phyloP scores from a whole-genome alignment of 495 filamentous ascomycete species.

The Arthonia radiata region DNA sequence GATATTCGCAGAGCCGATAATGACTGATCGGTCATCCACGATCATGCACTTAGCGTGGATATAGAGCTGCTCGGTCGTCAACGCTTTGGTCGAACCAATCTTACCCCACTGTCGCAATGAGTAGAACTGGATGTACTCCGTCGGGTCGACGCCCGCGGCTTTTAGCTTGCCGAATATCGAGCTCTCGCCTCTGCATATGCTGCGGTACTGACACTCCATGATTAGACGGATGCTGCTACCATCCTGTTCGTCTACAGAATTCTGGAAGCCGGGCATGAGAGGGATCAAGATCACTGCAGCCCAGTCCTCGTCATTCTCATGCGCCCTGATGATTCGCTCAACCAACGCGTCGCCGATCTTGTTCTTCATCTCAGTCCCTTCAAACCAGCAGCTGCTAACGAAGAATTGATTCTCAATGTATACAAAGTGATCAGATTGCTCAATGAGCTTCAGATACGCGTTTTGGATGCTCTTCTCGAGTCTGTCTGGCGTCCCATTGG shows the following conservation, averaged over 20 bases:
- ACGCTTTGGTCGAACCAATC: conserved; percentile 53
- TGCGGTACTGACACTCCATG: conserved; percentile 93
- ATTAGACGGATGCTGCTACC: conserved; percentile 87
- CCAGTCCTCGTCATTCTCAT: conserved; percentile 72
- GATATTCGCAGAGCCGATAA: conserved; percentile 97
- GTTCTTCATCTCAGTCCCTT: conserved; percentile 73
- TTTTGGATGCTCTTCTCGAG: conserved; percentile 88
- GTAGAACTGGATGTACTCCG: conserved; percentile 93
- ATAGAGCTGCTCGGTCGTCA: conserved; percentile 92
- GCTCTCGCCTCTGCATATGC: conserved; percentile 80
- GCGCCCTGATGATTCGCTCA: conserved; percentile 65
- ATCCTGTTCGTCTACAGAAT: conserved; percentile 79
- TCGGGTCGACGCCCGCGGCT: conserved; percentile 68
- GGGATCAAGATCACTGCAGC: conserved; percentile 85
- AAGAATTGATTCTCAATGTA: conserved; percentile 99
- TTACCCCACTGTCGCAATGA: conserved; percentile 81
- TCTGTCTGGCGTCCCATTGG: conserved; percentile 56
- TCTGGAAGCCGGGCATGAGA: conserved; percentile 94
- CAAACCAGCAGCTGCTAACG: conserved; percentile 74
- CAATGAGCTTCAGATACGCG: conserved; percentile 84
- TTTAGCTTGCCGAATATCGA: conserved; percentile 78
- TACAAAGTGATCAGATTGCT: conserved; percentile 86
- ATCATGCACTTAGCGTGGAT: conserved; percentile 97
- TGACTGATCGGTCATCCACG: conserved; percentile 76
- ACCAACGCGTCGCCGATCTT: conserved; percentile 87